These are phyloP conservation scores for Limnomonas spitsbergensis DNA, from an alignment of 139 green algal species.

Conservation along the genomic window DNA sequence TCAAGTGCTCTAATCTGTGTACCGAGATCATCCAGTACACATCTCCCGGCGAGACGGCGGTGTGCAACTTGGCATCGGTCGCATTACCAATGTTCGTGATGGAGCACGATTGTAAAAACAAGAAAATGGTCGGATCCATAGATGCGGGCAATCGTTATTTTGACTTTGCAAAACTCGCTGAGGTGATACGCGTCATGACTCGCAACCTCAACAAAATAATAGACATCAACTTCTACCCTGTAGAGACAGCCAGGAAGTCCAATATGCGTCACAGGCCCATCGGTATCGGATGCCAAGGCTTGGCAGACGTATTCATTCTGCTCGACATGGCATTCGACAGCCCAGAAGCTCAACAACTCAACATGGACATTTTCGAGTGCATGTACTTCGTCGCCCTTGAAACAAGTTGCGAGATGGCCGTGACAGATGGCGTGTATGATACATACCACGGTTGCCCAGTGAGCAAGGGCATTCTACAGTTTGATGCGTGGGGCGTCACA, in stretches of 20 bases:
- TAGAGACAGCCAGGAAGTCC: constrained; percentile 65
- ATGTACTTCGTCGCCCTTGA: constrained; percentile 91
- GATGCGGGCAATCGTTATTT: constrained; percentile 71
- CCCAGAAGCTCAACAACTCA: constrained; percentile 66
- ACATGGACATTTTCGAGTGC: constrained; percentile 94
- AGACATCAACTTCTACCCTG: constrained; percentile 98
- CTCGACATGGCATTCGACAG: constrained; percentile 97
- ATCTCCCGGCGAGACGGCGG: constrained; percentile 89
- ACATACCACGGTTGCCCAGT: constrained; percentile 85
- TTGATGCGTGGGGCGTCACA: constrained; percentile 94
- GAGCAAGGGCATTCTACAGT: constrained; percentile 73
- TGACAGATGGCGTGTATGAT: constrained; percentile 77
- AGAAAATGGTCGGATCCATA: constrained; percentile 83
- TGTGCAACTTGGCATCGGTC: constrained; percentile 98
- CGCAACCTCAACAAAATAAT: constrained; percentile 99
- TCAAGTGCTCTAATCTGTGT: constrained; percentile 98
- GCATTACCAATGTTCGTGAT: constrained; percentile 82
- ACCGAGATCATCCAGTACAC: constrained; percentile 99
- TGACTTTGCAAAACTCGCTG: constrained; percentile 81
- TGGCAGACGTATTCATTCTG: constrained; percentile 97
- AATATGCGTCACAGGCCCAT: constrained; percentile 98
- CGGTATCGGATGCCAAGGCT: constrained; percentile 92
- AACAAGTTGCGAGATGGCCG: constrained; percentile 79
- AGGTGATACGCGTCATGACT: constrained; percentile 66
- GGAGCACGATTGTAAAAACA: constrained; percentile 44